phyloP scores from a whole-genome alignment of 2,329 filamentous ascomycete genomes.

The Colletotrichum limetticola region DNA sequence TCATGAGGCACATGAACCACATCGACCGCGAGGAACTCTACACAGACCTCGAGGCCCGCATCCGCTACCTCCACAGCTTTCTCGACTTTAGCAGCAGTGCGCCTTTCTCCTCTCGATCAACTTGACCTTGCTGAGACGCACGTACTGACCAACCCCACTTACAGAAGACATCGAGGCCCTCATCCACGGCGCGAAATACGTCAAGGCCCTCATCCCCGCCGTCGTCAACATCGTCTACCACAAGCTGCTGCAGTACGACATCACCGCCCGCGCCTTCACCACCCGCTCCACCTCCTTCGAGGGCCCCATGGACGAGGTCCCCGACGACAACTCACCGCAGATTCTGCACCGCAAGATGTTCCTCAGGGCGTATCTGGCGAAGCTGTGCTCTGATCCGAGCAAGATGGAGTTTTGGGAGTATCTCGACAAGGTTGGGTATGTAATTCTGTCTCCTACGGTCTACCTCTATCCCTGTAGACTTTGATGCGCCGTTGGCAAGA shows the following conservation, averaged over 20 bases:
- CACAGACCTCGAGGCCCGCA: conserved; percentile 74
- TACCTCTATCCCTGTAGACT: not conserved
- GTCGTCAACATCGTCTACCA: conserved; percentile 88
- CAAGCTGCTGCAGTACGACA: conserved; percentile 83
- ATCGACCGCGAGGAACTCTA: conserved; percentile 78
- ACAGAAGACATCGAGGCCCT: conserved; percentile 79
- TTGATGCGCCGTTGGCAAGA: not conserved
- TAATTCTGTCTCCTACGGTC: conserved; percentile 22
- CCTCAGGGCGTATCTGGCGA: conserved; percentile 77
- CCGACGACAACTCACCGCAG: conserved; percentile 76
- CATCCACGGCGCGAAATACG: conserved; percentile 76
- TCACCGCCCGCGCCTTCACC: conserved; percentile 81
- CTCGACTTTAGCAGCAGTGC: conserved; percentile 78
- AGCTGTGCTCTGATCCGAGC: conserved; percentile 79
- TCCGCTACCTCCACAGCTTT: conserved; percentile 80
- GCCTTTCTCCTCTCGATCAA: no score
- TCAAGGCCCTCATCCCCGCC: conserved; percentile 83
- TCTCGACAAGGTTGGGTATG: conserved; percentile 82
- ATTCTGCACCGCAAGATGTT: conserved; percentile 84
- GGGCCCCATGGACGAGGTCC: conserved; percentile 71
- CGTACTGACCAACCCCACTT: not conserved
- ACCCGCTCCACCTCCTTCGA: conserved; percentile 72
- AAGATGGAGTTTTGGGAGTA: conserved; percentile 86
- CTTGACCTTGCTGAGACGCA: no score
- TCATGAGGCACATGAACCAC: conserved; percentile 58